Evolutionary conservation across 768 basidiomycete genomes (phyloP), one percentile per base, ranked within the genome.

Genomic region (Lactarius trivialis): DNA sequence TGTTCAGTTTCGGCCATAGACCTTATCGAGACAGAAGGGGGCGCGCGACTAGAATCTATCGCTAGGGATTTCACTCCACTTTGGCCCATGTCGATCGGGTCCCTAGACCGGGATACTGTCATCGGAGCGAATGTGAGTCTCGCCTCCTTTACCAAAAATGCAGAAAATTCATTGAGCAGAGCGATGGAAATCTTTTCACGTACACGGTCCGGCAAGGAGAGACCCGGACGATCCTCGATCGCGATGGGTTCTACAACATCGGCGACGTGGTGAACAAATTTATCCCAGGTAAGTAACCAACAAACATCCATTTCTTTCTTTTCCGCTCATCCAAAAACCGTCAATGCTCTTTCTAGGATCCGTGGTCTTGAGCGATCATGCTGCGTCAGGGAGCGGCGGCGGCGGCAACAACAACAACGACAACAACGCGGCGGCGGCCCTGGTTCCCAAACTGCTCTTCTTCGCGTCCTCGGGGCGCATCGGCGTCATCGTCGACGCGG

Each of bases 191-290:
- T 68, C 63, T 92, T 37, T 82, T 85, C 70, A 78, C 84, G 4
- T 89, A 87, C 73, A 74, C 79, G 56, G 71, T 85, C 49, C 77
- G 78, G 53, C 72, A 68, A 41, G 75, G 76, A 7, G 73, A 80
- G 26, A 70, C 73, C 5, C 78, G 80, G 8, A 73, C 72, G 12
- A 62, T 72, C 3, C 76, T 95, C 36, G 85, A 86, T 63, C 77
- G 79, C 12, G 80, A 84, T 55, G 94, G 93, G 0, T 76, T 76
- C 55, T 93, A 85, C 71, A 82, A 91, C 67, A 65, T 91, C 1
- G 89, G 84, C 14, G 93, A 96, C 66, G 74, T 87, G 49, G 82
- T 93, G 33, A 89, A 85, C 62, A 88, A 85, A 68, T 85, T 97
- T 67, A 71, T 89, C 21, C 76, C 80, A 66, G 89, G 89, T 87